A percentile compares a stretch with the other conserved stretches of the same genome.
Evolutionary conservation across 768 basidiomycete species (phyloP).

Genomic region (Chiua virens): DNA sequence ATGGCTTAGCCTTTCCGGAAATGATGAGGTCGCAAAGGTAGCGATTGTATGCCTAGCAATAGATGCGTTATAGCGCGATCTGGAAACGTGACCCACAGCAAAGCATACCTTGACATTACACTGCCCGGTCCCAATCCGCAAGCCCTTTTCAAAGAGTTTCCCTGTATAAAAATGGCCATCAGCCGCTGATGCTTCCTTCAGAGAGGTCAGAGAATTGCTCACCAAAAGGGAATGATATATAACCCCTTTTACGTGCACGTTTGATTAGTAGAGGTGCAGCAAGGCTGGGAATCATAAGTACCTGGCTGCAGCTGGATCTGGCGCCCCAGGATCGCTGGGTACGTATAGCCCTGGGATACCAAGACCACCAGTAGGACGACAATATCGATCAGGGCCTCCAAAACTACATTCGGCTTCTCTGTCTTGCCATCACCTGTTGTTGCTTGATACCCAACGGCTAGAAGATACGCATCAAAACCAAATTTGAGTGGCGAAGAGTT

Average conservation of each 20-base stretch:
- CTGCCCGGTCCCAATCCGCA: background rate
- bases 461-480: conserved; percentile 30
- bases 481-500: too few relatives aligned
- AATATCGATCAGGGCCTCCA: conserved; percentile 39
- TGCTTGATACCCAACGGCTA: conserved; percentile 41
- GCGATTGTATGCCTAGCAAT: background rate
- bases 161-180: background rate
- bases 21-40: conserved; percentile 9
- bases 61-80: too few relatives aligned
- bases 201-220: background rate
- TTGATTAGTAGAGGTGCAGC: background rate
- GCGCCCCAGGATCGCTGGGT: conserved; percentile 56
- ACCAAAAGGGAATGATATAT: conserved; percentile 8
- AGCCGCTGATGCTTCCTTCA: background rate
- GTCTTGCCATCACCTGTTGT: conserved; percentile 53
- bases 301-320: conserved; percentile 49
- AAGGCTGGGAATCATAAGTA: background rate
- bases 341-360: conserved; percentile 60
- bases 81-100: too few relatives aligned
- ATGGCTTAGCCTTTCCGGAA: background rate
- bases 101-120: too few relatives aligned
- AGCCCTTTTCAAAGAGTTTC: conserved; percentile 3
- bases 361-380: conserved; percentile 15
- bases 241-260: background rate
- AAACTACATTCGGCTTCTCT: conserved; percentile 52